These are phyloP conservation scores for Saccharomyces hybrid DNA, from an alignment of 1,139 yeast genomes.

Conservation along the genomic window DNA sequence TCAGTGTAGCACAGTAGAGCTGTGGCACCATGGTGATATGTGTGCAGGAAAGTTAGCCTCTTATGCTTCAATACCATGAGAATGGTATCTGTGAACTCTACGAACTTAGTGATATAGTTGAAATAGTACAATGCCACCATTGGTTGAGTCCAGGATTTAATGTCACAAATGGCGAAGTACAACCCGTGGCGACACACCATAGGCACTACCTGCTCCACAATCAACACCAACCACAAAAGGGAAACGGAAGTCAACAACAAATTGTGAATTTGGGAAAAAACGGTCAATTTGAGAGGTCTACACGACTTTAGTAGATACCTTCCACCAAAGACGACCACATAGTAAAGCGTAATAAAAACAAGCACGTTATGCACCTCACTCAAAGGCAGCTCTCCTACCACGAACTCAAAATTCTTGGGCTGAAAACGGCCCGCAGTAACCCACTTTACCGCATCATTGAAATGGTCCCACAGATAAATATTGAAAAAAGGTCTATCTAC, in stretches of 20 bases:
- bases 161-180: no score
- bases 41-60: no score
- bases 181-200: constrained; percentile 43
- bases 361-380: constrained; percentile 59
- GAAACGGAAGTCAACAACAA: constrained; percentile 56
- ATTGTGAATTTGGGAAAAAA: constrained; percentile 64
- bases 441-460: constrained; percentile 42
- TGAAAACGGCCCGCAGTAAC: constrained; percentile 46
- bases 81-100: no score
- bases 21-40: no score
- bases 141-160: no score
- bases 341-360: constrained; percentile 52
- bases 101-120: no score
- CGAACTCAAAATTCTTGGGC: constrained; percentile 56
- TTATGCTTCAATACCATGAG: no score
- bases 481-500: constrained; percentile 58
- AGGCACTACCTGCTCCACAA: constrained; percentile 68
- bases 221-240: constrained; percentile 48
- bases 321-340: constrained; percentile 65
- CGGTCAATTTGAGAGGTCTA: constrained; percentile 54
- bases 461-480: constrained; percentile 53
- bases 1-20: no score
- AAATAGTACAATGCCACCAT: no score
- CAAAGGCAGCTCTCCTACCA: constrained; percentile 50
- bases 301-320: constrained; percentile 45